A percentile compares a stretch with the other conserved stretches of the same genome.
These are phyloP conservation scores for Lactarius quietus DNA, from an alignment of 768 basidiomycete genomes.

Conservation along the genomic window DNA sequence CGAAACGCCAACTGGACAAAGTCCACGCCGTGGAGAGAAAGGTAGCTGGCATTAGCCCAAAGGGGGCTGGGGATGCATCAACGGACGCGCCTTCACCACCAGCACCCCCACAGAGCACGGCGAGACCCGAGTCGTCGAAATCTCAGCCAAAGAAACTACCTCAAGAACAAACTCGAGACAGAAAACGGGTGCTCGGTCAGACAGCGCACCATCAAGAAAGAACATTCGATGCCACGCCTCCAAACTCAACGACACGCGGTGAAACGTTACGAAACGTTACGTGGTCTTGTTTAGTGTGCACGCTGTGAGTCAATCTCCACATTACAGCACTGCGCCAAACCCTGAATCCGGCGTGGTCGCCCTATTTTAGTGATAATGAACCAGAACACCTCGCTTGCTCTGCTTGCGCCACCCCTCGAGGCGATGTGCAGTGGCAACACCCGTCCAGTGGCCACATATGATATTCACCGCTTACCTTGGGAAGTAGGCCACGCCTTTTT, in stretches of 20 bases:
- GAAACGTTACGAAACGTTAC: not conserved
- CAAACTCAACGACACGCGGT: not conserved
- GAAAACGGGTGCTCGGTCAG: not conserved
- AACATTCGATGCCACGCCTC: slow-evolving; percentile 2
- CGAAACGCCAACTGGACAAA: slow-evolving; percentile 19
- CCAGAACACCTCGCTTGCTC: slow-evolving; percentile 55
- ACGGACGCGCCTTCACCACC: slow-evolving; percentile 1
- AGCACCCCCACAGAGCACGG: slow-evolving; percentile 1
- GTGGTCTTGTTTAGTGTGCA: slow-evolving; percentile 23
- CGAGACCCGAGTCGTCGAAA: not conserved
- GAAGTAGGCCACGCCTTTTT: not conserved
- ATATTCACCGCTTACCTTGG: not conserved
- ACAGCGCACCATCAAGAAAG: not conserved
- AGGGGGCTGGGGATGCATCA: not conserved
- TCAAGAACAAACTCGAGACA: slow-evolving; percentile 25
- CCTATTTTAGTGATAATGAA: slow-evolving; percentile 45
- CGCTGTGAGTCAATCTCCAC: slow-evolving; percentile 1
- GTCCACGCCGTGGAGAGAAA: not conserved
- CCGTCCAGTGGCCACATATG: slow-evolving; percentile 8
- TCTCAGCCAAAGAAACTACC: slow-evolving; percentile 38
- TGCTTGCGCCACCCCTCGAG: slow-evolving; percentile 54
- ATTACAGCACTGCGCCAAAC: not conserved
- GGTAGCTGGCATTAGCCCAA: not conserved
- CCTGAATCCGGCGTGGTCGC: slow-evolving; percentile 8
- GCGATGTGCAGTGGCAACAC: slow-evolving; percentile 31